Conservation (phyloP, 176 grass and related monocot genomes). For the Neostapfia colusana region DNA sequence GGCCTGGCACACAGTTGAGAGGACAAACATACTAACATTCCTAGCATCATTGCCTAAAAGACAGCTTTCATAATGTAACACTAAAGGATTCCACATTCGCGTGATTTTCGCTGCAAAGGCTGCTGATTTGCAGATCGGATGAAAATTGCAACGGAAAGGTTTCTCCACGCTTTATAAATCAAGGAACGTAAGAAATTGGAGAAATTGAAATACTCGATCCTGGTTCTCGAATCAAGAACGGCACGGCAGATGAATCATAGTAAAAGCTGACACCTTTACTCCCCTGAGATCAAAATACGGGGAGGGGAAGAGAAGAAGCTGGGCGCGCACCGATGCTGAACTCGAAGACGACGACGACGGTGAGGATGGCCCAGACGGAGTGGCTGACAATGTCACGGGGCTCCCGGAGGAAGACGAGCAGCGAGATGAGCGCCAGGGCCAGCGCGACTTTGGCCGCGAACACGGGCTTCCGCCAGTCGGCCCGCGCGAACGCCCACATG, state of each 20-base stretch:
- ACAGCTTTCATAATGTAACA: not conserved
- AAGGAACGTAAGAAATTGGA: not conserved
- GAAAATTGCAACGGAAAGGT: not conserved
- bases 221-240: not conserved
- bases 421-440: slow-evolving; percentile 59
- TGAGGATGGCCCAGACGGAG: slow-evolving; percentile 97
- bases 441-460: slow-evolving; percentile 73
- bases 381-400: slow-evolving; percentile 63
- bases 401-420: slow-evolving; percentile 84
- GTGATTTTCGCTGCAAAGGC: not conserved
- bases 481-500: slow-evolving; percentile 60
- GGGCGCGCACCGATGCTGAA: slow-evolving; percentile 48
- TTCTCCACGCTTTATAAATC: not conserved
- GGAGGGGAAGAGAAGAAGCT: not conserved
- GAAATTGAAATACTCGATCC: not conserved
- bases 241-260: not conserved
- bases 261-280: not conserved
- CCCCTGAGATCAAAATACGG: not conserved
- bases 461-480: slow-evolving; percentile 65
- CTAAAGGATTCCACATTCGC: not conserved
- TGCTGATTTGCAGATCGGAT: slow-evolving; percentile 17
- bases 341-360: slow-evolving; percentile 92
- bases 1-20: not conserved
- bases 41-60: not conserved
- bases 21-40: not conserved